Base-by-base conservation (phyloP, 1,139 yeast genomes). In the Lodderomyces pseudojiufengensis region DNA sequence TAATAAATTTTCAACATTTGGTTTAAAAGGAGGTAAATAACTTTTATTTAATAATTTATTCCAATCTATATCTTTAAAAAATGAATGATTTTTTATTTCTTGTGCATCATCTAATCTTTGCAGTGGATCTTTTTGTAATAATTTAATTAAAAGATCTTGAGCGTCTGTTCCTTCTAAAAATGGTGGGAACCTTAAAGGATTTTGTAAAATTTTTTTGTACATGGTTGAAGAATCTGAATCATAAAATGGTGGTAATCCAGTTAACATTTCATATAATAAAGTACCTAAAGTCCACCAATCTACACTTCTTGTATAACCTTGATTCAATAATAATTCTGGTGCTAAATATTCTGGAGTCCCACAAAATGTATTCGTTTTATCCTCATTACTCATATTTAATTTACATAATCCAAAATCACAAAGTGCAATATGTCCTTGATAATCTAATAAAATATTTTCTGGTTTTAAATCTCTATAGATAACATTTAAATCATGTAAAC, bases 281-380 rank as follows among this genome's bases (percentile, higher is more conserved):
- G 92, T 92, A 25, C 98, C 98, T 46, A 92, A 70, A 1, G 97
- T 92, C 98, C 98, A 92, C 81, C 95, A 92, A 62, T 92, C 98
- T 27, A 92, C 97, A 51, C 85, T 82, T 58, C 95, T 78, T 5
- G 97, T 88, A 61, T 92, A 92, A 2, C 97, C 97, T 57, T 86
- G 88, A 45, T 92, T 95, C 45, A 90, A 69, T 40, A 92, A 66
- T 40, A 92, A 75, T 59, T 92, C 98, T 0, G 98, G 98, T 1
- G 97, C 97, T 48, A 92, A 70, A 60, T 92, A 92, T 44, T 90
- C 97, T 0, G 97, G 97, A 0, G 97, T 90, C 32, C 97, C 97
- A 63, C 97, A 90, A 55, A 90, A 90, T 0, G 98, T 92, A 52
- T 83, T 84, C 2, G 98, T 92, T 58, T 86, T 86, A 51, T 85